Percentiles rank a stretch among this genome's conserved stretches.
These are phyloP conservation scores for Cadophora sp. DNA, from an alignment of 2,329 filamentous ascomycete genomes.

Conservation along the genomic window DNA sequence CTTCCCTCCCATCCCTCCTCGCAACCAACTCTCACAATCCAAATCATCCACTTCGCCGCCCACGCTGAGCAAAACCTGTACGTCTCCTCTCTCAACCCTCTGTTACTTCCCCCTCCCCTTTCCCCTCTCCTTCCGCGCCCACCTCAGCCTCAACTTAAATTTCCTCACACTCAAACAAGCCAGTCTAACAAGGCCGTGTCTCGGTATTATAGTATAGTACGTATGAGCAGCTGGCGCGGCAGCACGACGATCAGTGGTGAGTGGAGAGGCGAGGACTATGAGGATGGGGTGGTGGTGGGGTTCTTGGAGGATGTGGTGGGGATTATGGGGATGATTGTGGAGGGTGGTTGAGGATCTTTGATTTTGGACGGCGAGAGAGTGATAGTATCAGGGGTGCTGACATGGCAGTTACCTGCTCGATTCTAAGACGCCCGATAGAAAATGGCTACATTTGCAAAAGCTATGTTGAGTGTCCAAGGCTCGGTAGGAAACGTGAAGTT, in stretches of 20 bases:
- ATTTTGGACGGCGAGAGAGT: not conserved
- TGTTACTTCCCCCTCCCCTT: not conserved
- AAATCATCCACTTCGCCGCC: conserved; percentile 34
- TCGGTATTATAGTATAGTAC: conserved; percentile 25
- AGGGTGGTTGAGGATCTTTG: not conserved
- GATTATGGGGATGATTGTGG: conserved; percentile 21
- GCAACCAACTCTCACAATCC: conserved; percentile 21
- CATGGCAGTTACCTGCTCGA: not conserved
- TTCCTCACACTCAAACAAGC: not conserved
- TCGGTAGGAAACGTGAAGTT: not conserved
- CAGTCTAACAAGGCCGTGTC: not conserved
- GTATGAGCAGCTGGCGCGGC: conserved; percentile 33
- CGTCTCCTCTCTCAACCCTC: not conserved
- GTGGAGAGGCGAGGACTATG: conserved; percentile 33
- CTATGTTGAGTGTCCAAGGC: too few species aligned
- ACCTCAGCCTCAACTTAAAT: not conserved
- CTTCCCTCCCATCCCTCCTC: not conserved
- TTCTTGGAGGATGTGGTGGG: conserved; percentile 30
- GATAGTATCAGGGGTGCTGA: not conserved
- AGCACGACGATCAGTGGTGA: conserved; percentile 29
- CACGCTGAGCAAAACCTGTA: conserved; percentile 32
- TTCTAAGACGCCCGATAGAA: not conserved
- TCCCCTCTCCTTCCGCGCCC: not conserved
- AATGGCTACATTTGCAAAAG: too few species aligned
- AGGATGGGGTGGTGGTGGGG: conserved; percentile 11